Conservation (phyloP, 2,329 filamentous ascomycete species). For the Albifimbria verrucaria region DNA sequence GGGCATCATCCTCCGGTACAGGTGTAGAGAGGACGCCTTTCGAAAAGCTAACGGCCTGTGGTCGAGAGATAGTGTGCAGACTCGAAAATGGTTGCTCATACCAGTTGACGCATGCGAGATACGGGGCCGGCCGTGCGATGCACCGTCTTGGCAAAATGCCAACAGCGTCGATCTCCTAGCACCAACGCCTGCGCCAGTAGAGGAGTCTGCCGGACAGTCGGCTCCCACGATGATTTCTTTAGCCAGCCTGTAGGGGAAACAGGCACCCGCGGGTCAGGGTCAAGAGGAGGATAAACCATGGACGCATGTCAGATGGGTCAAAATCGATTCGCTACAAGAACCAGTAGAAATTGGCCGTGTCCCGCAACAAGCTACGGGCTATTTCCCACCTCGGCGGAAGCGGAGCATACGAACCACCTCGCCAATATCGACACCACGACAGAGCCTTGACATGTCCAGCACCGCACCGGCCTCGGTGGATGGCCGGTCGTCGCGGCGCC, state of each 20-base stretch:
- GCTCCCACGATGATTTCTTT: constrained; percentile 40
- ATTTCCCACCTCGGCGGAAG: constrained; percentile 87
- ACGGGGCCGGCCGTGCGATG: constrained; percentile 68
- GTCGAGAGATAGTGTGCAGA: constrained; percentile 88
- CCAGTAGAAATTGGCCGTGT: constrained; percentile 85
- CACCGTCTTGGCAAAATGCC: constrained; percentile 39
- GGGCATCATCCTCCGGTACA: constrained; percentile 85
- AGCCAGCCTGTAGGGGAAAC: constrained; percentile 29
- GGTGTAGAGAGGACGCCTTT: constrained; percentile 78
- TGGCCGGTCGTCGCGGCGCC: constrained; percentile 35
- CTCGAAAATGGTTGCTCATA: constrained; percentile 74
- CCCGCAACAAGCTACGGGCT: constrained; percentile 75
- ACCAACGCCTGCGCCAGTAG: constrained; percentile 38
- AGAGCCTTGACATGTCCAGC: constrained; percentile 59
- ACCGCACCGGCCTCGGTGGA: constrained; percentile 33
- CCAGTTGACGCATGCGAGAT: constrained; percentile 87
- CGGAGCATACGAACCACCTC: constrained; percentile 72
- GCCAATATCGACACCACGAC: constrained; percentile 62
- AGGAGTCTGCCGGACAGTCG: constrained; percentile 18
- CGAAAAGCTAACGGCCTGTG: constrained; percentile 89
- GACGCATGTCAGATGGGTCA: constrained; percentile 87
- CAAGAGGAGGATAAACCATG: constrained; percentile 63
- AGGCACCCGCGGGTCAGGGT: constrained; percentile 20
- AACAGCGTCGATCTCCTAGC: constrained; percentile 49
- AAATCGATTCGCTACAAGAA: constrained; percentile 64